Evolutionary conservation across 805 yeast genomes (phyloP).

Genomic region (Monosporozyma yasuniensis): DNA sequence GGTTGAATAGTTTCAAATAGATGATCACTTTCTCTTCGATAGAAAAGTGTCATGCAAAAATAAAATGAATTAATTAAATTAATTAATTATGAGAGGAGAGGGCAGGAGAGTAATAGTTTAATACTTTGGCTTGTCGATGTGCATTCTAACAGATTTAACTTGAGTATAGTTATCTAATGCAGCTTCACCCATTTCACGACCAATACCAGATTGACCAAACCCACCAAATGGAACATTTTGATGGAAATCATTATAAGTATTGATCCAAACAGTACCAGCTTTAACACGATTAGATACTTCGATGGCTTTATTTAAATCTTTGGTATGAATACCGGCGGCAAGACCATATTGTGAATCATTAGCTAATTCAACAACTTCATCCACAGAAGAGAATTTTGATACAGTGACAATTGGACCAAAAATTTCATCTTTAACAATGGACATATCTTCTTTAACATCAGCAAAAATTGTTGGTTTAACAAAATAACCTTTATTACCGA

Average conservation of each 20-base stretch:
- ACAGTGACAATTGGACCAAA: conserved; percentile 90
- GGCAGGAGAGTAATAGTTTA: not conserved
- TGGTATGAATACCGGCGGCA: conserved; percentile 86
- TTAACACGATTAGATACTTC: conserved; percentile 64
- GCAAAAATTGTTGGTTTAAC: conserved; percentile 68
- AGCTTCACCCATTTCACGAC: conserved; percentile 87
- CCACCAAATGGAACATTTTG: conserved; percentile 90
- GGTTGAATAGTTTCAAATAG: conserved; percentile 3
- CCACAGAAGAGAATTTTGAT: conserved; percentile 71
- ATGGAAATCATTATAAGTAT: conserved; percentile 84
- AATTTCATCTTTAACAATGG: conserved; percentile 67
- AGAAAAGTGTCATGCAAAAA: not conserved
- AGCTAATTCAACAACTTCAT: conserved; percentile 69
- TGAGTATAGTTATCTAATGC: conserved; percentile 82
- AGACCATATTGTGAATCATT: conserved; percentile 79
- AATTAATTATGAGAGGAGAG: not conserved
- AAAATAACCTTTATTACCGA: conserved; percentile 55
- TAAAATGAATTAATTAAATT: no score
- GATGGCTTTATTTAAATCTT: conserved; percentile 63
- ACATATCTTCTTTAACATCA: conserved; percentile 58
- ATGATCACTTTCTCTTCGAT: not conserved
- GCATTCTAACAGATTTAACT: conserved; percentile 58
- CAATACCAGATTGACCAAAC: conserved; percentile 81
- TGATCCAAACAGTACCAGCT: conserved; percentile 89
- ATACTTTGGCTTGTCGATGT: conserved; percentile 5